phyloP scores from a whole-genome alignment of 352 stramenopile genomes.

The Phytophthora pini region DNA sequence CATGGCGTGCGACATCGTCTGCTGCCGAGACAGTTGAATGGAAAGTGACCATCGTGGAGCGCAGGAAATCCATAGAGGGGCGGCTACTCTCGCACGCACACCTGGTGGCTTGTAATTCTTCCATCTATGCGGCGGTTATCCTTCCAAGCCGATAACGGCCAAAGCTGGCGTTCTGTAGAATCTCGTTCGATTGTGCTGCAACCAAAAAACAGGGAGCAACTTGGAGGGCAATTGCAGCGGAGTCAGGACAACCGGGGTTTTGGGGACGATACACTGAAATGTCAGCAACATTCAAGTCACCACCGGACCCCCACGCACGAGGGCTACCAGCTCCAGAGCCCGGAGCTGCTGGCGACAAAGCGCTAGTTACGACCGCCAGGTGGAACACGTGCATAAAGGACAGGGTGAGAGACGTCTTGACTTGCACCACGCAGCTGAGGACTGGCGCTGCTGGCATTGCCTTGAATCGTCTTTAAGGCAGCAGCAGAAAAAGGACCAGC shows the following conservation, averaged over 20 bases:
- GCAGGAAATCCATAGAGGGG: slow-evolving; percentile 1
- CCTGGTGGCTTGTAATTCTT: slow-evolving; percentile 24
- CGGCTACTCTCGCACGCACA: slow-evolving; percentile 7
- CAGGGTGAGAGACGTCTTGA: slow-evolving; percentile 1
- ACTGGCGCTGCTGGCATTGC: slow-evolving; percentile 1
- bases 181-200: slow-evolving; percentile 16
- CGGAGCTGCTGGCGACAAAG: slow-evolving; percentile 11
- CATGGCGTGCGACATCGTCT: slow-evolving; percentile 22
- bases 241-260: not conserved
- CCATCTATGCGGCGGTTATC: slow-evolving; percentile 25
- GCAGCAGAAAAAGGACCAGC: slow-evolving; percentile 5
- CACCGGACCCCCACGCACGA: too few species aligned
- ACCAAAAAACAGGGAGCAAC: slow-evolving; percentile 5
- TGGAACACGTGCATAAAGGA: slow-evolving; percentile 13
- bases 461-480: slow-evolving; percentile 10
- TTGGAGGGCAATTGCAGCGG: not conserved
- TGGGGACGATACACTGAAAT: slow-evolving; percentile 14
- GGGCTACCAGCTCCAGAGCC: not conserved
- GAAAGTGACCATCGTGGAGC: slow-evolving; percentile 28
- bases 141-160: slow-evolving; percentile 27
- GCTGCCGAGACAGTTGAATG: slow-evolving; percentile 33
- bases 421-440: slow-evolving; percentile 1
- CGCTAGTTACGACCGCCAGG: slow-evolving; percentile 5
- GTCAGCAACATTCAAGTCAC: not conserved
- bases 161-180: slow-evolving; percentile 18